Evolutionary conservation across 257 asterid species (phyloP), one percentile per base, ranked within the genome.

Genomic region (Henckelia pumila): DNA sequence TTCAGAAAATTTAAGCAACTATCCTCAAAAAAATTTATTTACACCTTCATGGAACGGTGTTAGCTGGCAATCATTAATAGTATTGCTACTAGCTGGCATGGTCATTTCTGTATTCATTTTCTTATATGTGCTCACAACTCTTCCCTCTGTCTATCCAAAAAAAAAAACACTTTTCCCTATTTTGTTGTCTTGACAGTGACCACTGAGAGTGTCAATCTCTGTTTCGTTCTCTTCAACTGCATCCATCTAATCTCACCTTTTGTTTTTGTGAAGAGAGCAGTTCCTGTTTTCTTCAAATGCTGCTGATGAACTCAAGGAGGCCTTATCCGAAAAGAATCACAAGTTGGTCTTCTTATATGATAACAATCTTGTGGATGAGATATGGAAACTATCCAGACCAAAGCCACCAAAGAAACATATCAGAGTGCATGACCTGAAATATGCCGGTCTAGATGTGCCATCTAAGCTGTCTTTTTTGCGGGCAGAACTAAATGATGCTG

Each of bases 271-370:
- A 94, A 87, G 96, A 95, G 85, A 82, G 70, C 99, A 94, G 99
- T 90, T 94, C 82, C 85, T 94, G 74, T 91, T 94, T 85, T 88
- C 99, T 81, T 87, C 85, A 67, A 89, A 85, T 84, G 92, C 97
- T 78, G 96, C 99, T 49, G 92, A 87, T 68, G 95, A 94, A 86
- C 75, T 94, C 76, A 85, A 91, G 81, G 88, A 79, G 77, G 96
- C 89, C 67, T 81, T 91, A 65, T 80, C 95, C 37, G 75, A 70
- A 75, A 80, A 79, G 82, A 88, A 86, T 66, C 99, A 86, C 5
- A 89, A 90, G 80, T 75, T 93, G 81, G 96, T 93, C 50, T 93
- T 82, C 80, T 80, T 93, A 77, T 86, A 83, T 76, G 89, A 86
- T 67, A 72, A 67, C 72, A 93, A 93, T 79, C 97, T 90, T 20